Evolutionary conservation across 2,329 filamentous ascomycete genomes (phyloP).

Genomic region (Venturia nashicola): DNA sequence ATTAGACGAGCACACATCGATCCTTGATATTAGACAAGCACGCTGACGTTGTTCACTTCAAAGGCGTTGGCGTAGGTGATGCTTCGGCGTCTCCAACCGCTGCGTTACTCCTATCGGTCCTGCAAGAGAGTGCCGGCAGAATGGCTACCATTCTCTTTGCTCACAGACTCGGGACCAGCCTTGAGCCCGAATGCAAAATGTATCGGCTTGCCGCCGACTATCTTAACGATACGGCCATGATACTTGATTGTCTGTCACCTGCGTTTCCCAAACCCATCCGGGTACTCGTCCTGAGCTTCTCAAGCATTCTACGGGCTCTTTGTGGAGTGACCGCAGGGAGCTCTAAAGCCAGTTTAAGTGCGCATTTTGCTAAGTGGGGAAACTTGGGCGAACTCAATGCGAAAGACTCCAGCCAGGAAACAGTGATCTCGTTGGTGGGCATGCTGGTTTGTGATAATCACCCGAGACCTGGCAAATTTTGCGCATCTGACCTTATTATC

Average conservation of each 20-base stretch:
- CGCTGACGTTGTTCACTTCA: background rate
- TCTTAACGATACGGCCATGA: slow-evolving; percentile 76
- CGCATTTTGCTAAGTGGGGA: slow-evolving; percentile 77
- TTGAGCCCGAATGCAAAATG: slow-evolving; percentile 84
- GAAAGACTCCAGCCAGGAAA: slow-evolving; percentile 92
- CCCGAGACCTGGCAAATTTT: background rate
- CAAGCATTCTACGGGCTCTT: slow-evolving; percentile 51
- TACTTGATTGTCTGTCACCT: slow-evolving; percentile 75
- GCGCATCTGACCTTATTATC: slow-evolving; percentile 6
- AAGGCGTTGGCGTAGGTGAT: slow-evolving; percentile 73
- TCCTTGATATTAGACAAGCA: background rate
- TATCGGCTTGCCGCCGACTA: slow-evolving; percentile 80
- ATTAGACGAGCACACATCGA: background rate
- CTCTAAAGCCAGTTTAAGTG: slow-evolving; percentile 79
- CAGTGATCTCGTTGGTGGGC: slow-evolving; percentile 75
- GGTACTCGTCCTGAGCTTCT: slow-evolving; percentile 45
- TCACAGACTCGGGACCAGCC: slow-evolving; percentile 64
- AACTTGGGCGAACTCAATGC: slow-evolving; percentile 92
- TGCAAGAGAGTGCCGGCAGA: slow-evolving; percentile 71
- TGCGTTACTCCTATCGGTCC: slow-evolving; percentile 68
- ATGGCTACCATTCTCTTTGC: slow-evolving; percentile 81
- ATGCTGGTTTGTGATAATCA: slow-evolving; percentile 48
- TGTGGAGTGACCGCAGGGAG: slow-evolving; percentile 87
- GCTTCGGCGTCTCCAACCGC: slow-evolving; percentile 65
- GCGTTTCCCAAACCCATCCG: slow-evolving; percentile 49